Base-by-base conservation (phyloP, 2,329 filamentous ascomycete genomes). In the Colletotrichum tabaci region DNA sequence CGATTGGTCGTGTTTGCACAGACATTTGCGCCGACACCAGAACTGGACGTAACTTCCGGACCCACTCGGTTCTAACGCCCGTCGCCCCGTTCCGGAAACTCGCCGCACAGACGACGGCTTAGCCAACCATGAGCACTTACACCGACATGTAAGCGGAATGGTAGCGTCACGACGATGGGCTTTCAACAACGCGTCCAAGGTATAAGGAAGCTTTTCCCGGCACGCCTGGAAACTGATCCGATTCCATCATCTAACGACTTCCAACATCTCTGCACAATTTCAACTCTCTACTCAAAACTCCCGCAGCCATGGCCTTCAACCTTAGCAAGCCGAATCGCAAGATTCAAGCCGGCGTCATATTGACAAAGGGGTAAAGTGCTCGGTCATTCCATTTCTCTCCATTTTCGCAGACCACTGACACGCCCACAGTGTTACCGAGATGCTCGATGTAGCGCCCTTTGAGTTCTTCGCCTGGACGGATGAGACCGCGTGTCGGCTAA, bases 401-500 rank as follows among this genome's bases (percentile, higher is more conserved):
- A 8, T 23, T 6, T 16, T 15, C 13, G 21, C 12, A 5, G 9
- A 7, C 3, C 7, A 18, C 47, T 50, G 16, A 68, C 18, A 42
- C n/a, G 26, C 46, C 44, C 46, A 30, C 67, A 82, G 79, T 42
- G 52, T 74, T 7, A 82, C 77, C 0, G 81, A 82, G 49, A 70
- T 80, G 8, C 76, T 82, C 2, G 80, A 82, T n/a, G 76, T 82
- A 3, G 80, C 78, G 3, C 79, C 79, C 1, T 72, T 82, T 16
- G 80, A 82, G 15, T 64, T 79, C 8, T 57, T 82, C 21, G 46
- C 76, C 26, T 66, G 61, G 1, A 2, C 79, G 3, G 74, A 67
- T 58, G 66, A 74, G 5, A 23, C 68, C 0, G 42, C 73, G 0
- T 21, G 78, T 18, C 73, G 73, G 44, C 42, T 69, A 1, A 67